Percentiles rank a stretch among this genome's conserved stretches.
phyloP scores from a whole-genome alignment of 2,329 filamentous ascomycete species.

The Myriosclerotinia duriaeana region DNA sequence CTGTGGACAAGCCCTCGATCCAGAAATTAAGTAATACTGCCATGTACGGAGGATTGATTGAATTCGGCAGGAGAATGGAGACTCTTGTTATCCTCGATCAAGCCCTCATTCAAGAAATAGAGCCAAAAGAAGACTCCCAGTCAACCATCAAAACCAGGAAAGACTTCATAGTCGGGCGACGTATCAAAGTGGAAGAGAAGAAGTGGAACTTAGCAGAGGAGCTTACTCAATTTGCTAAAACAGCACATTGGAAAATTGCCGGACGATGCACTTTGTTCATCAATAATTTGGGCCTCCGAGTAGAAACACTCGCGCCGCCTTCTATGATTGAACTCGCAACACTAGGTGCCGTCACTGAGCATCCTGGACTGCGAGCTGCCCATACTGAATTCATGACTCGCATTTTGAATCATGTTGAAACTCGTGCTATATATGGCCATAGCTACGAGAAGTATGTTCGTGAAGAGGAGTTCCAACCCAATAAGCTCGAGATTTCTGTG shows the following conservation, averaged over 20 bases:
- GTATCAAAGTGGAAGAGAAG: slow-evolving; percentile 75
- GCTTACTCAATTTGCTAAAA: slow-evolving; percentile 71
- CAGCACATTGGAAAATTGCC: slow-evolving; percentile 95
- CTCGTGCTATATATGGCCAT: slow-evolving; percentile 81
- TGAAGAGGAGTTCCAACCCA: slow-evolving; percentile 74
- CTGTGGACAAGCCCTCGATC: slow-evolving; percentile 90
- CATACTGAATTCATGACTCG: slow-evolving; percentile 76
- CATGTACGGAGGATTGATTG: slow-evolving; percentile 75
- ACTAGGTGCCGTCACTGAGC: slow-evolving; percentile 81
- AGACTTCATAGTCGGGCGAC: slow-evolving; percentile 71
- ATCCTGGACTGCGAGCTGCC: slow-evolving; percentile 78
- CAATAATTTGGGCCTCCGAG: slow-evolving; percentile 86
- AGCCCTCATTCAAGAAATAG: slow-evolving; percentile 56
- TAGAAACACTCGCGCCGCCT: slow-evolving; percentile 79
- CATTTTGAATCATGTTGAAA: slow-evolving; percentile 82
- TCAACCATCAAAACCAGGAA: slow-evolving; percentile 64
- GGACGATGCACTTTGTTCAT: slow-evolving; percentile 87
- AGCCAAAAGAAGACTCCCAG: slow-evolving; percentile 31
- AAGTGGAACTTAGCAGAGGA: slow-evolving; percentile 80
- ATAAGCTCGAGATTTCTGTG: slow-evolving; percentile 73
- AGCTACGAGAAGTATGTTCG: slow-evolving; percentile 83
- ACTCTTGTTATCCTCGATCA: slow-evolving; percentile 80
- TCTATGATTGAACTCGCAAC: slow-evolving; percentile 82
- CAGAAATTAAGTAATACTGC: slow-evolving; percentile 82
- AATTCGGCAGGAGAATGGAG: slow-evolving; percentile 87